phyloP scores from a whole-genome alignment of 768 basidiomycete genomes.

The Suillus clintonianus region DNA sequence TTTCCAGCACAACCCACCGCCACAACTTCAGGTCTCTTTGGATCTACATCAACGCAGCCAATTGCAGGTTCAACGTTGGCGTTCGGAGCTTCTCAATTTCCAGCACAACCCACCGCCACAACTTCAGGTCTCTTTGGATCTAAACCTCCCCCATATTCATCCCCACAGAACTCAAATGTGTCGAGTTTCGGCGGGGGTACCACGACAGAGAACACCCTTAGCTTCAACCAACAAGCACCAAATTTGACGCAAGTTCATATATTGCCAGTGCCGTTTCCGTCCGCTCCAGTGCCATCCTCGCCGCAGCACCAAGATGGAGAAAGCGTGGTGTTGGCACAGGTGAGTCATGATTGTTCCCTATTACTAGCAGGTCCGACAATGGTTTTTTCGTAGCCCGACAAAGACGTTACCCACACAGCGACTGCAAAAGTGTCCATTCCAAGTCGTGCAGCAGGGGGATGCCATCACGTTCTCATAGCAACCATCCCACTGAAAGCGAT shows the following conservation, averaged over 20 bases:
- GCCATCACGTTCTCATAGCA: conserved; percentile 21
- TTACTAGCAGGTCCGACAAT: not conserved
- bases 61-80: not conserved
- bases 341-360: not conserved
- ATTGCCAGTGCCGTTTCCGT: no score
- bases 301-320: not conserved
- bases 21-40: not conserved
- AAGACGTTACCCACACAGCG: conserved; percentile 17
- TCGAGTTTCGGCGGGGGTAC: not conserved
- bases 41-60: not conserved
- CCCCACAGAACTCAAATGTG: not conserved
- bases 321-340: not conserved
- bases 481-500: conserved; percentile 20
- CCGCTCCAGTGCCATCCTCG: not conserved
- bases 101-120: no score
- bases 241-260: not conserved
- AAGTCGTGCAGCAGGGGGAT: not conserved
- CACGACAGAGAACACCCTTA: not conserved
- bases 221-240: not conserved
- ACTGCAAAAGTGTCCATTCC: conserved; percentile 16
- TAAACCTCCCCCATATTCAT: not conserved
- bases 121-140: no score
- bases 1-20: not conserved
- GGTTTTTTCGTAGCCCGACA: not conserved
- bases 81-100: not conserved